Evolutionary conservation across 176 grass and related monocot genomes (phyloP), one percentile per base, ranked within the genome.

Genomic region (Oryza meridionalis): DNA sequence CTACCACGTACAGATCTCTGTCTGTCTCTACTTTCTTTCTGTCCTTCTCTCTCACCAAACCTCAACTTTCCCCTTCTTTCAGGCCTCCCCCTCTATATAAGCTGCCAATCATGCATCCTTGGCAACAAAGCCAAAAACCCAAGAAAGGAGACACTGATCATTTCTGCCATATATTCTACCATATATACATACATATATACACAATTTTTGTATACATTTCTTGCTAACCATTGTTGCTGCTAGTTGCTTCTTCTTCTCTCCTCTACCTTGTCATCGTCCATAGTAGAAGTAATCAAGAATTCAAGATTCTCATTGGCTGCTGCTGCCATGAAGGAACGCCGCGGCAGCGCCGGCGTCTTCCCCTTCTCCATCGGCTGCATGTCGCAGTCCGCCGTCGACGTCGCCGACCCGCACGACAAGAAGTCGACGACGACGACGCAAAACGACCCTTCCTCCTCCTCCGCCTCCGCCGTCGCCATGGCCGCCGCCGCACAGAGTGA

Each of bases 281-380:
- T 79, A 21, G 51, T 19, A 55, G 51, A 55, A 55, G 17, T 17
- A 55, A 55, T 14, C 17, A 55, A 55, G 21, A 58, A 21, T 58
- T 21, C 58, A 62, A 24, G 58, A 62, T 38, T 38, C 37, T 38
- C 37, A 16, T 55, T 55, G 4, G 50, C 50, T 55, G 44, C 58
- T 21, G 14, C 85, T 35, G 33, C 82, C 9, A 98, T 98, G 93
- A 98, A 91, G 84, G 96, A 93, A 22, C 87, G 93, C 0, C 74
- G 89, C 2, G 87, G 79, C 45, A 81, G 67, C 5, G 64, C 83
- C 51, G 87, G 77, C 5, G 71, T 91, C 65, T 90, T 98, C 73
- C 93, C 96, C n/a, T 96, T 98, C 84, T 95, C 93, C 5, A 77
- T 93, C 66, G 92, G 91, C 62, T 99, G 96, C 67, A 90, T 94